phyloP scores from a whole-genome alignment of 83 land plant genomes.

The Isoetes engelmannii region DNA sequence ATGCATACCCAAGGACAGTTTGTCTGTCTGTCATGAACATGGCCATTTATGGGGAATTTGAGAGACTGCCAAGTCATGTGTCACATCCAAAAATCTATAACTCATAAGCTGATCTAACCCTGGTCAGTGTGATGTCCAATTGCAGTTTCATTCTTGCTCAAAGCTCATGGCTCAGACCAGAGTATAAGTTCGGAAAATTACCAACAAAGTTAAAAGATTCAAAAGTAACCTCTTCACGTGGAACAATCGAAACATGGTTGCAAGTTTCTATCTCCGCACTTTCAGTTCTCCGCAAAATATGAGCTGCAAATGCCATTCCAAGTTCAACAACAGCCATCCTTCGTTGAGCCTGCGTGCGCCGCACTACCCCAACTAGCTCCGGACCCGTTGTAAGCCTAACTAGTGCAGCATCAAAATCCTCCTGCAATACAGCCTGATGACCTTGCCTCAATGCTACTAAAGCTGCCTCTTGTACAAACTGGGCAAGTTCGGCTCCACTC shows the following conservation, averaged over 20 bases:
- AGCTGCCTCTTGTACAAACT: conserved; percentile 83
- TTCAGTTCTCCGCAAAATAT: conserved; percentile 69
- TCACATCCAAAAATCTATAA: neutral
- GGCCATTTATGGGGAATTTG: neutral
- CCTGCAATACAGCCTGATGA: conserved; percentile 48
- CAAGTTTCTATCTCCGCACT: conserved; percentile 66
- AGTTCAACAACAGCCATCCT: conserved; percentile 74
- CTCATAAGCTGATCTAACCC: too few species aligned
- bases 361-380: conserved; percentile 47
- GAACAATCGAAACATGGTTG: conserved; percentile 67
- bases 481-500: conserved; percentile 90
- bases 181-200: too few species aligned
- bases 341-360: conserved; percentile 65
- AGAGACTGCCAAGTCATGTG: neutral
- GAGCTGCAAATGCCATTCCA: conserved; percentile 75
- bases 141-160: too few species aligned
- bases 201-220: neutral
- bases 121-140: too few species aligned
- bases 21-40: neutral
- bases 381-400: conserved; percentile 86
- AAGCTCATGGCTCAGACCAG: too few species aligned
- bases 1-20: too few species aligned
- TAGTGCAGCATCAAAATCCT: conserved; percentile 80
- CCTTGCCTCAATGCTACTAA: conserved; percentile 73
- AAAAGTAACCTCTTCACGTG: conserved; percentile 63